Evolutionary conservation across 768 basidiomycete species (phyloP).

Genomic region (Cystobasidium ongulense): DNA sequence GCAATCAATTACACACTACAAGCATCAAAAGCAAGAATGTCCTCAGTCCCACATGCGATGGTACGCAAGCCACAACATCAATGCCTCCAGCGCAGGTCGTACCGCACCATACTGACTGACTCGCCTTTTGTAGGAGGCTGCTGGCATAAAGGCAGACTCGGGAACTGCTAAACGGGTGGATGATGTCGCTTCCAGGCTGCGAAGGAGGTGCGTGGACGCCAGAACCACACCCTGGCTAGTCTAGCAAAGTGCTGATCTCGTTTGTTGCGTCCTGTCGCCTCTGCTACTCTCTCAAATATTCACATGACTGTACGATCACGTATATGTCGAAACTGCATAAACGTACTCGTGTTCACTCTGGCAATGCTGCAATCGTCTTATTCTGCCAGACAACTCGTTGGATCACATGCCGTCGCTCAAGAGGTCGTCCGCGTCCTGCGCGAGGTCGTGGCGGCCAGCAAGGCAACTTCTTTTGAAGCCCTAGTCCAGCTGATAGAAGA

Average conservation of each 20-base stretch:
- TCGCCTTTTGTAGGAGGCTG: neutral
- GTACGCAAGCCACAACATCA: neutral
- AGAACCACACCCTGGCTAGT: no score
- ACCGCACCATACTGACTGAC: neutral
- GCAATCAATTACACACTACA: neutral
- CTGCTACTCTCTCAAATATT: neutral
- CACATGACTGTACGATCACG: neutral
- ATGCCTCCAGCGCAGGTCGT: neutral
- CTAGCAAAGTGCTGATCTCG: no score
- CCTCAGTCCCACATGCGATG: neutral
- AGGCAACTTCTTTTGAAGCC: constrained; percentile 78
- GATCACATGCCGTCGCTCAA: constrained; percentile 76
- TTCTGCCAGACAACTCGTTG: constrained; percentile 68
- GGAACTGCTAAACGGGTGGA: neutral
- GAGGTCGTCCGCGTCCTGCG: constrained; percentile 82
- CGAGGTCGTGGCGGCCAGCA: constrained; percentile 77
- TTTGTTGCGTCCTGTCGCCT: neutral
- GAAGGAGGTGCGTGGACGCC: neutral
- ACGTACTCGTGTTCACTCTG: neutral
- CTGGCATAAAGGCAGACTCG: neutral
- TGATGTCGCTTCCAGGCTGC: neutral
- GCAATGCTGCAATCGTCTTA: neutral
- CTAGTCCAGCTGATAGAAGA: constrained; percentile 67
- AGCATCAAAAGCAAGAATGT: neutral
- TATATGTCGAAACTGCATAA: no score